A percentile compares a stretch with the other conserved stretches of the same genome.
These are phyloP conservation scores for Hypoxylon rickii DNA, from an alignment of 495 filamentous ascomycete species.

Conservation along the genomic window DNA sequence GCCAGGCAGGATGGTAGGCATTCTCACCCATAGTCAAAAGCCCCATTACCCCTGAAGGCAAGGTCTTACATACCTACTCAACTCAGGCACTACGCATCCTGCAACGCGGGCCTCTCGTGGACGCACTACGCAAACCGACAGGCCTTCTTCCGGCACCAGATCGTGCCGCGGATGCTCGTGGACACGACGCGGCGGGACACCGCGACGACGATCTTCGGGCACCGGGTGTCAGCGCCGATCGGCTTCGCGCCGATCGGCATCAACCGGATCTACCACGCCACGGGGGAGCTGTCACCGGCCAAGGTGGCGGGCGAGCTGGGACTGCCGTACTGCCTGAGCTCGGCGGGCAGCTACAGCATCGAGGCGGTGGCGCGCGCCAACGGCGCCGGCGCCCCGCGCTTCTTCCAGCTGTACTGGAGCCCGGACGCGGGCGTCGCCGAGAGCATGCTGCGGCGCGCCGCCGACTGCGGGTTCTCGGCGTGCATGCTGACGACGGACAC, in stretches of 20 bases:
- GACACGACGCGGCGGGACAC: conserved; percentile 66
- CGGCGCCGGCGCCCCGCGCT: conserved; percentile 49
- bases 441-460: conserved; percentile 59
- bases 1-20: conserved; percentile 52
- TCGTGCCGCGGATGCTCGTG: conserved; percentile 65
- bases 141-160: conserved; percentile 69
- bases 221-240: conserved; percentile 61
- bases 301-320: conserved; percentile 61
- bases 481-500: conserved; percentile 69
- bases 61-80: background rate
- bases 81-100: conserved; percentile 63
- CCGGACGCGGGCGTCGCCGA: conserved; percentile 64
- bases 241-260: conserved; percentile 71
- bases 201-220: conserved; percentile 62
- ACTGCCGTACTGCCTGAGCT: conserved; percentile 59
- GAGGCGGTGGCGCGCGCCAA: conserved; percentile 65
- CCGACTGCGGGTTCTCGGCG: conserved; percentile 59
- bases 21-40: background rate
- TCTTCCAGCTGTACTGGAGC: conserved; percentile 69
- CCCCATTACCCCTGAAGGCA: background rate
- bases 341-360: conserved; percentile 62
- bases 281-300: conserved; percentile 62
- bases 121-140: conserved; percentile 71
- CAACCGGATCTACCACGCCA: conserved; percentile 65
- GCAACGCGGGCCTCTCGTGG: conserved; percentile 65